A percentile compares a stretch with the other conserved stretches of the same genome.
Conservation (phyloP, 2,329 filamentous ascomycete genomes). For the Colletotrichum musae region DNA sequence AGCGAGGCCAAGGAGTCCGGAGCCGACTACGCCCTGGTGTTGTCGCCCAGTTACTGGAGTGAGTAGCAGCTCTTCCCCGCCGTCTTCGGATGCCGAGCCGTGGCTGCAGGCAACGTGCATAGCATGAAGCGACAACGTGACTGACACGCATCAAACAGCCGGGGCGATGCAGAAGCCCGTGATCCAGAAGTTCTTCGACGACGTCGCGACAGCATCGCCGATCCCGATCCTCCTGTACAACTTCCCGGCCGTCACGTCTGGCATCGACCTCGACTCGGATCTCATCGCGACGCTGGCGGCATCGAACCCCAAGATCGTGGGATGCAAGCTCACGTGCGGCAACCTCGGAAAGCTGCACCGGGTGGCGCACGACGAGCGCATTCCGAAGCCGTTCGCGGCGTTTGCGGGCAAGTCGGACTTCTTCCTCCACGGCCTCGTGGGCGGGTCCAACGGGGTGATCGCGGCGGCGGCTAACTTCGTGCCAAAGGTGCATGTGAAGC, state of each 20-base stretch:
- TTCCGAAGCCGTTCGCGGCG: slow-evolving; percentile 48
- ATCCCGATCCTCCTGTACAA: slow-evolving; percentile 77
- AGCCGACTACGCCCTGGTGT: slow-evolving; percentile 72
- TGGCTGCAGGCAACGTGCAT: slow-evolving; percentile 49
- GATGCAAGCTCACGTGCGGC: slow-evolving; percentile 78
- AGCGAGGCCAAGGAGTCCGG: slow-evolving; percentile 71
- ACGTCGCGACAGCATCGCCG: slow-evolving; percentile 65
- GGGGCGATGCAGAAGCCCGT: slow-evolving; percentile 70
- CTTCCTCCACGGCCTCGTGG: slow-evolving; percentile 57
- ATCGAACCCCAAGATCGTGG: slow-evolving; percentile 69
- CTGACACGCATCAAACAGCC: slow-evolving; percentile 50
- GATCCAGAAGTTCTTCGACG: slow-evolving; percentile 71
- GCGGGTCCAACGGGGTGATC: slow-evolving; percentile 58
- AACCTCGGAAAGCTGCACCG: slow-evolving; percentile 73
- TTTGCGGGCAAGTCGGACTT: slow-evolving; percentile 59
- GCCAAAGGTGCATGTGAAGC: slow-evolving; percentile 53
- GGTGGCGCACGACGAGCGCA: slow-evolving; percentile 28
- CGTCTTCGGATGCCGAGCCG: slow-evolving; percentile 65
- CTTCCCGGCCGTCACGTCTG: slow-evolving; percentile 78
- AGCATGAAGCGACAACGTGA: slow-evolving; percentile 63
- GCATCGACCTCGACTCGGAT: slow-evolving; percentile 77
- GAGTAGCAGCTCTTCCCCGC: neutral
- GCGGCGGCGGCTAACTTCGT: slow-evolving; percentile 58
- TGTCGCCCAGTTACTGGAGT: slow-evolving; percentile 76
- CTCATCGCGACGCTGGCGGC: slow-evolving; percentile 68